These are phyloP conservation scores for Aspergillus leporis DNA, from an alignment of 495 filamentous ascomycete species.

Conservation along the genomic window DNA sequence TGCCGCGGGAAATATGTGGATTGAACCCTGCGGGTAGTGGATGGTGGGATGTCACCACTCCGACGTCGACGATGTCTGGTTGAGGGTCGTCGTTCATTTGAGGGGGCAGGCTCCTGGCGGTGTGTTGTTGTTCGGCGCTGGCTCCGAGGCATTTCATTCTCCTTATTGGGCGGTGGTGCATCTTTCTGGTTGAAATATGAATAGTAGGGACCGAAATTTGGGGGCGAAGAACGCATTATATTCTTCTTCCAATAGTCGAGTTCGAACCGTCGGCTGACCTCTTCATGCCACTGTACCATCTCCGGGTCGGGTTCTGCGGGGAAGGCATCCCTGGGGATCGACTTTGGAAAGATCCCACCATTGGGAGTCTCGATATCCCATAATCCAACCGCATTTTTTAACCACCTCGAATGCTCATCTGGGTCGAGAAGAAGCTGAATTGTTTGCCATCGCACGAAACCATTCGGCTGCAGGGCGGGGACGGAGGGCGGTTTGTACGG, in stretches of 20 bases:
- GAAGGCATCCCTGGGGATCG: constrained; percentile 74
- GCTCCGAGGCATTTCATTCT: constrained; percentile 28
- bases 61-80: constrained; percentile 20
- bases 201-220: constrained; percentile 36
- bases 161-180: constrained; percentile 25
- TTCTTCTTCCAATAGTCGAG: constrained; percentile 43
- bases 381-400: constrained; percentile 76
- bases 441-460: constrained; percentile 92
- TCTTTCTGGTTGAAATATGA: constrained; percentile 36
- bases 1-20: constrained; percentile 18
- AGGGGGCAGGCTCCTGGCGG: constrained; percentile 20
- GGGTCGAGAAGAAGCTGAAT: constrained; percentile 89
- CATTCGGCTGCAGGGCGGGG: constrained; percentile 76
- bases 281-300: constrained; percentile 82
- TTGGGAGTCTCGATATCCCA: constrained; percentile 75
- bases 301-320: constrained; percentile 72
- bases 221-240: constrained; percentile 31
- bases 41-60: constrained; percentile 31
- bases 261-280: constrained; percentile 51
- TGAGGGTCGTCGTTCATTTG: constrained; percentile 20
- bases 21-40: constrained; percentile 24
- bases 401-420: constrained; percentile 78
- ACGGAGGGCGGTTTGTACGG: constrained; percentile 73
- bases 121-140: constrained; percentile 21
- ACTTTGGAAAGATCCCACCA: constrained; percentile 73